Evolutionary conservation across 2,329 filamentous ascomycete species (phyloP), one percentile per base, ranked within the genome.

Genomic region (Periconia sp.): DNA sequence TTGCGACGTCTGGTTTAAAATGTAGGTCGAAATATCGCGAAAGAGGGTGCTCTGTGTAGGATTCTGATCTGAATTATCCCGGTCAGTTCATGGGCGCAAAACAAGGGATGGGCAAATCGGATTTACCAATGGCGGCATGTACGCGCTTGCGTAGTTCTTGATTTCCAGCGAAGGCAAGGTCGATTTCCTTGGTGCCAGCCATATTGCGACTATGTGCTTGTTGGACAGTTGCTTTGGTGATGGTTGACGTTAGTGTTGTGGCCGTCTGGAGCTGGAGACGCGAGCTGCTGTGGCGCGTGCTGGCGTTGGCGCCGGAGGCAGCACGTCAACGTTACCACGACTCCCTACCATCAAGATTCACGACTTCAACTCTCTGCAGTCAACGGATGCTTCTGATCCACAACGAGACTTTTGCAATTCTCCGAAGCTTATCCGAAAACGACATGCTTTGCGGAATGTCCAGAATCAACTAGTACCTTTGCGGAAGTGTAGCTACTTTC

Each of bases 71-170:
- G 43, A 18, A 1, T 16, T 17, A 12, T 4, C 19, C 36, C 42
- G 18, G 44, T 50, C 38, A 50, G 50, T n/a, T 39, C 19, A 35
- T 35, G 23, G n/a, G 31, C 23, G 43, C 38, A 24, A 22, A 11
- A 24, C 24, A 7, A 12, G 16, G 12, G 12, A 1, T 9, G 5
- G 10, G 28, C 6, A 15, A 6, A 6, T 0, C 40, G 13, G 15
- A 25, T 56, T 37, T 51, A 67, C 66, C 64, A 40, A 71, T 68
- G 28, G 65, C 67, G 18, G 59, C 65, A 32, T 69, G 63, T 4
- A 71, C 66, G 37, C 67, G 55, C 52, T 70, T 70, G 19, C 66
- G 63, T 51, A 71, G 50, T 29, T 67, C 63, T 13, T 59, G 55
- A 31, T 64, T 65, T 50, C 57, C 41, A 12, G 61, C 59, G 38